Percentiles rank a stretch among this genome's conserved stretches.
Conservation (phyloP, 371 early-diverging fungal genomes). For the Capniomyces stellatus region DNA sequence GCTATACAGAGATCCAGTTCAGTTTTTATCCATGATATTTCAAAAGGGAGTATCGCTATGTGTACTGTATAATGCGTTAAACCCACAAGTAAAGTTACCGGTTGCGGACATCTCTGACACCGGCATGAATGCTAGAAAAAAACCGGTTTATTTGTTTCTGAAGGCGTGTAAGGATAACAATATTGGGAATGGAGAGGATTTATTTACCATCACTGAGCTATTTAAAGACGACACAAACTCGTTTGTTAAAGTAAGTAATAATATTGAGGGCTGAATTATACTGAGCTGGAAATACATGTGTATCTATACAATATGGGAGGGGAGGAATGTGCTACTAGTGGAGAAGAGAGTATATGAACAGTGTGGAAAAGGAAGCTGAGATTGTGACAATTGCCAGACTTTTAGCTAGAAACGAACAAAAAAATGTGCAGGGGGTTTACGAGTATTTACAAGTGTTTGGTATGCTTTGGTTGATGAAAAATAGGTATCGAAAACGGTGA, state of each 20-base stretch:
- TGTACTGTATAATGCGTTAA: slow-evolving; percentile 57
- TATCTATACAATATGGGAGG: no score
- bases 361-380: no score
- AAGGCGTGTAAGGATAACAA: slow-evolving; percentile 70
- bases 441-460: no score
- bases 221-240: slow-evolving; percentile 88
- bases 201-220: slow-evolving; percentile 73
- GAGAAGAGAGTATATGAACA: no score
- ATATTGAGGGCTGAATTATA: no score
- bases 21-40: slow-evolving; percentile 70
- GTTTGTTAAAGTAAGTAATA: slow-evolving; percentile 63
- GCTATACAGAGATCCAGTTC: slow-evolving; percentile 49
- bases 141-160: slow-evolving; percentile 38
- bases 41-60: slow-evolving; percentile 79
- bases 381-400: no score
- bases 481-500: slow-evolving; percentile 38
- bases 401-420: no score
- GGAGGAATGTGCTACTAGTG: no score
- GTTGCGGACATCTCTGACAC: slow-evolving; percentile 27
- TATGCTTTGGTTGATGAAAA: no score
- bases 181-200: slow-evolving; percentile 56
- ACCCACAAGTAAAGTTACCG: slow-evolving; percentile 33
- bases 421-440: no score
- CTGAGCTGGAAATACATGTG: no score
- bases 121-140: slow-evolving; percentile 31